Base-by-base conservation (phyloP, 2,329 filamentous ascomycete species). In the Leptographium galeiforme region DNA sequence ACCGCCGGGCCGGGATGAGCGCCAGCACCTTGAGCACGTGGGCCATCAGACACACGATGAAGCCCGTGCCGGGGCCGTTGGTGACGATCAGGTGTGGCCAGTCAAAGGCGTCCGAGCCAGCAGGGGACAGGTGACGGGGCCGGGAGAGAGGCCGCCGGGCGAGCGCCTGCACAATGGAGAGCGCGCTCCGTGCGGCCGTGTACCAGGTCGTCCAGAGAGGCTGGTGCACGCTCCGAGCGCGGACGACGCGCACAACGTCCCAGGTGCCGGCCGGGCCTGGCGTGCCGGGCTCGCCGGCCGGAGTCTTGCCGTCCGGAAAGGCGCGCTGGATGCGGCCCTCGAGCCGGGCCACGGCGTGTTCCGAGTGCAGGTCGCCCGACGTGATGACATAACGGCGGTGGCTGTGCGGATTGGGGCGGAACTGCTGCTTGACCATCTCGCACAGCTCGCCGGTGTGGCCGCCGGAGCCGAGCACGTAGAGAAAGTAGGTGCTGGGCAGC, bases 371-470 rank as follows among this genome's bases (percentile, higher is more conserved):
- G 63, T 98, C 93, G 0, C 86, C 89, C 1, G 78, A 81, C 58
- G 84, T 86, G 53, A 94, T 75, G 25, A 95, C 70, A 66, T 95
- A 98, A 33, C 88, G 91, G 32, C 93, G 79, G 61, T 87, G 83
- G 69, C 83, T 69, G 62, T 67, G 64, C 52, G 65, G 46, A 58
- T 72, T 74, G 41, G 69, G 68, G 55, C 72, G 73, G 63, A 77
- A 78, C 59, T 76, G 78, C 60, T 74, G 71, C 54, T 74, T 72
- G 61, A 98, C 79, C 72, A 96, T 86, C 63, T 85, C 82, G 57
- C 95, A 75, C 86, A 98, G 95, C 68, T 98, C 93, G 48, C 89
- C 84, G 0, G 93, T 96, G 69, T 98, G 93, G 1, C 93, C 93
- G 36, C 93, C 93, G 3, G 87, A 94, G 51, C 93, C 93, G 30